These are phyloP conservation scores for Phoma sp. DNA, from an alignment of 2,329 filamentous ascomycete species.

Conservation along the genomic window DNA sequence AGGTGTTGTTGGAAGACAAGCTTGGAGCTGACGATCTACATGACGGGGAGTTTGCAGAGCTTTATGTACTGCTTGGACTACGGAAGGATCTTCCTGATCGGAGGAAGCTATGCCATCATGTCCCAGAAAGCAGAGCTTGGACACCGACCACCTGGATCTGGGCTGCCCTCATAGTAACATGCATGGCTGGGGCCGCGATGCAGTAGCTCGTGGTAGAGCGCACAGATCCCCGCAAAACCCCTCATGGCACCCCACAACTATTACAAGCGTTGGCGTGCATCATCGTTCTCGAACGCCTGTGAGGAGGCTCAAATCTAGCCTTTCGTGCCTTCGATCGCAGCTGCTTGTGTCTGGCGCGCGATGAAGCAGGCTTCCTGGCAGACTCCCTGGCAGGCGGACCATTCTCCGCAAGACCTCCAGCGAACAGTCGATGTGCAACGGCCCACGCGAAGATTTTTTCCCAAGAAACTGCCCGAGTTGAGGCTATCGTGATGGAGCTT, in stretches of 20 bases:
- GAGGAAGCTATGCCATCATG: conserved; percentile 25
- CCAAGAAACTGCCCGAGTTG: conserved; percentile 11
- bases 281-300: conserved; percentile 21
- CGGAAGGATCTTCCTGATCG: conserved; percentile 12
- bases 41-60: conserved; percentile 12
- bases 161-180: conserved; percentile 17
- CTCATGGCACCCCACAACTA: conserved; percentile 27
- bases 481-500: conserved; percentile 19
- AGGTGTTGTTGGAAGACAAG: background rate
- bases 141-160: conserved; percentile 20
- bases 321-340: conserved; percentile 12
- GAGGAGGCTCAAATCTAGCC: conserved; percentile 17
- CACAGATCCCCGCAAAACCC: conserved; percentile 28
- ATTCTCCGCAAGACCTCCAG: conserved; percentile 3
- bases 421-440: conserved; percentile 3
- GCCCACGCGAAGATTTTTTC: conserved; percentile 18
- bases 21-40: conserved; percentile 2
- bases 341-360: conserved; percentile 1
- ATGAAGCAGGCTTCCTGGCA: conserved; percentile 8
- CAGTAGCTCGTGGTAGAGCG: conserved; percentile 23
- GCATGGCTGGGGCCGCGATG: conserved; percentile 18
- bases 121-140: conserved; percentile 16
- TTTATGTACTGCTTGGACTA: conserved; percentile 24
- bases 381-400: conserved; percentile 6
- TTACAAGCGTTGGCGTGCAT: conserved; percentile 22